Conservation (phyloP, 1,139 yeast genomes). For the Lodderomyces oxycetoniae region DNA sequence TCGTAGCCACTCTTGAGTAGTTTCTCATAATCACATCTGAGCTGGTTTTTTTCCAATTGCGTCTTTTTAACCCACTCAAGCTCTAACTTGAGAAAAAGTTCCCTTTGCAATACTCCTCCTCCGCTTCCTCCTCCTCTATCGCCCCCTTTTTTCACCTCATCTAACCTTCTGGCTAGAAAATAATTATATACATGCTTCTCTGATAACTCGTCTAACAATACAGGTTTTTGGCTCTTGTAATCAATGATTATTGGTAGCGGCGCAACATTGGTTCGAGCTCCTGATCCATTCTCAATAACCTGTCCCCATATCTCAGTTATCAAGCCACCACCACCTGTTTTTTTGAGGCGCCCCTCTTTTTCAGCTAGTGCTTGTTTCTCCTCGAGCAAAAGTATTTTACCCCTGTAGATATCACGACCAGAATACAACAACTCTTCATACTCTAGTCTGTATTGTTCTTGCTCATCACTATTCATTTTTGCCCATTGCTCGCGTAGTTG, state of each 20-base stretch:
- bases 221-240: background rate
- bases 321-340: background rate
- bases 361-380: constrained; percentile 15
- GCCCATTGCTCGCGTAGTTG: constrained; percentile 20
- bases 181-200: constrained; percentile 6
- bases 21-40: constrained; percentile 25
- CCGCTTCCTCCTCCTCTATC: background rate
- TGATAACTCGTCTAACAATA: constrained; percentile 3
- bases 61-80: constrained; percentile 6
- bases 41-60: constrained; percentile 22
- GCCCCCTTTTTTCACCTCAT: background rate
- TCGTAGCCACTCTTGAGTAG: constrained; percentile 28
- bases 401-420: constrained; percentile 31
- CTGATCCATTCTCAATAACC: constrained; percentile 1
- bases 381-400: constrained; percentile 24
- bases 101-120: background rate
- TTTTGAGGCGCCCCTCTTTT: background rate
- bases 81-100: constrained; percentile 1
- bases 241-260: constrained; percentile 5
- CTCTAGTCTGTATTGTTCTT: constrained; percentile 23
- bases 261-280: background rate
- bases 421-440: constrained; percentile 24
- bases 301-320: constrained; percentile 7
- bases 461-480: constrained; percentile 21
- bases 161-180: constrained; percentile 4